phyloP scores from a whole-genome alignment of 495 filamentous ascomycete species.

The Aspergillus nidulans region DNA sequence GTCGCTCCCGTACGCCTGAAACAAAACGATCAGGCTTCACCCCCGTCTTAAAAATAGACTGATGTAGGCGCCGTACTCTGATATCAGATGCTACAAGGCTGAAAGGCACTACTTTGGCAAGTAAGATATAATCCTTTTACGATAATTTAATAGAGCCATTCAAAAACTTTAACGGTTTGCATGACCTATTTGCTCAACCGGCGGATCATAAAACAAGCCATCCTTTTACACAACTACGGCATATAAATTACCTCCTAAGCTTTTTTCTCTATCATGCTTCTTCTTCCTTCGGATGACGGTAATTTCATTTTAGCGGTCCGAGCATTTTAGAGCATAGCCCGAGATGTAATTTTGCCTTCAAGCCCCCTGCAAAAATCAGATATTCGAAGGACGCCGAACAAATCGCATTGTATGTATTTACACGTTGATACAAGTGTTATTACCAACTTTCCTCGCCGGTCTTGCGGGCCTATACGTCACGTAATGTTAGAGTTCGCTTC shows the following conservation, averaged over 20 bases:
- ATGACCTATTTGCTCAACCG: no score
- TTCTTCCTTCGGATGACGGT: no score
- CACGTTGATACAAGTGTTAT: slow-evolving; percentile 28
- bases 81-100: neutral
- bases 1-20: slow-evolving; percentile 15
- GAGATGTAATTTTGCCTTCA: neutral
- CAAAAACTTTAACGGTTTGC: neutral
- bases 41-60: slow-evolving; percentile 13
- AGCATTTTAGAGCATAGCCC: neutral
- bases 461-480: slow-evolving; percentile 37
- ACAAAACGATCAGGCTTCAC: slow-evolving; percentile 15
- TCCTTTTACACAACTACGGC: no score
- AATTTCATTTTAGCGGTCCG: no score
- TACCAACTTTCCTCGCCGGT: slow-evolving; percentile 40
- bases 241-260: no score
- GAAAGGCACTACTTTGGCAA: neutral
- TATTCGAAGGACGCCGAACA: slow-evolving; percentile 30
- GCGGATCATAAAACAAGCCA: no score
- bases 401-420: slow-evolving; percentile 46
- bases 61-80: slow-evolving; percentile 14
- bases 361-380: slow-evolving; percentile 18
- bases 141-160: neutral
- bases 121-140: neutral
- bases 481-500: slow-evolving; percentile 4
- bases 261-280: no score